Percentiles rank a stretch among this genome's conserved stretches.
phyloP scores from a whole-genome alignment of 345 rosid species.

The Arabidopsis suecica region DNA sequence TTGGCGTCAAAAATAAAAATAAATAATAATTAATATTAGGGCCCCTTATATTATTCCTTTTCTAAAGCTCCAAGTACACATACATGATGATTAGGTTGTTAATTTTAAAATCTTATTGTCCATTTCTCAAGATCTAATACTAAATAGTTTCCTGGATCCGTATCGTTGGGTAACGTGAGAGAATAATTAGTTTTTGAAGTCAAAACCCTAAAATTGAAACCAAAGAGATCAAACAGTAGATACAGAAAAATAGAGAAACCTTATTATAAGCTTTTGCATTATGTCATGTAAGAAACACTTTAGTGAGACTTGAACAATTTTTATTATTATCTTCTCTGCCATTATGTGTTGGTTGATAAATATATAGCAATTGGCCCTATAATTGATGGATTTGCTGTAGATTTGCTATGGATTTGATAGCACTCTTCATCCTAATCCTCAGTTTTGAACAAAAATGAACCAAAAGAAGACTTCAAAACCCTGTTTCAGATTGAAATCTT shows the following conservation, averaged over 20 bases:
- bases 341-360: conserved; percentile 34
- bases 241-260: conserved; percentile 31
- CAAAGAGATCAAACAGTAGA: conserved; percentile 36
- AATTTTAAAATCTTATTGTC: neutral
- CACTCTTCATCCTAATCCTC: conserved; percentile 23
- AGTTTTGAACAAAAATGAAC: conserved; percentile 5
- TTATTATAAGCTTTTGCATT: conserved; percentile 17
- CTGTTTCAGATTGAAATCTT: conserved; percentile 2
- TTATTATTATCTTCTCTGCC: conserved; percentile 1
- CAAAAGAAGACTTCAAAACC: conserved; percentile 16
- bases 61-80: conserved; percentile 27
- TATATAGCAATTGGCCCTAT: conserved; percentile 6
- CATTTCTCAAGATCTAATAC: conserved; percentile 19
- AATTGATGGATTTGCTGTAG: conserved; percentile 36
- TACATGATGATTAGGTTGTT: conserved; percentile 2
- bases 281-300: conserved; percentile 27
- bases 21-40: neutral
- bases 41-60: neutral
- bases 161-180: conserved; percentile 31
- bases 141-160: neutral
- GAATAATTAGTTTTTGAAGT: conserved; percentile 23
- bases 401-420: conserved; percentile 34
- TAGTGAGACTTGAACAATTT: conserved; percentile 10
- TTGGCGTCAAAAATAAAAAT: neutral
- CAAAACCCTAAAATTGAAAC: conserved; percentile 36